Evolutionary conservation across 1,284 basidiomycete species (phyloP), one percentile per base, ranked within the genome.

Genomic region (Sanghuangporus baumii): DNA sequence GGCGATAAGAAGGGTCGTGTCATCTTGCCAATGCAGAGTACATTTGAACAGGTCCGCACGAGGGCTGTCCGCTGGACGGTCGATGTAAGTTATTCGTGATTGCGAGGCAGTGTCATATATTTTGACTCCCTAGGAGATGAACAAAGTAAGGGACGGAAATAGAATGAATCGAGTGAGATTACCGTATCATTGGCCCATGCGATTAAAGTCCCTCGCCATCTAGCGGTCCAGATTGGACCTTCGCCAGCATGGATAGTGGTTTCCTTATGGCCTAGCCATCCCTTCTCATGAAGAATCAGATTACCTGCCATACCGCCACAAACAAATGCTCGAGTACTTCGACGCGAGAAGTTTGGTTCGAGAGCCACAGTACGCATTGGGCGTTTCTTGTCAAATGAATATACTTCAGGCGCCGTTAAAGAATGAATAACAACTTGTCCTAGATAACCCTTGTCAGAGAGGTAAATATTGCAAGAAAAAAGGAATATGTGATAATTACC

Each of bases 151-250:
- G 9, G 9, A 31, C 26, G 16, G 37, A 1, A 8, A 6, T 8
- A n/a, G 18, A 14, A 34, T 18, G 31, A 23, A 4, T 54, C 50
- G 6, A 57, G 55, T 34, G 60, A 18, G 70, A 87, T 68, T 68
- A 93, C 92, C 48, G 88, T 71, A 73, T 99, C 97, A 69, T 95
- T 97, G 1, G 96, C 94, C 97, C 97, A 99, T 0, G 94, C 95
- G 64, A 98, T 94, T 34, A 98, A 79, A 60, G 84, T 84, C 1
- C 87, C 89, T 68, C 86, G 80, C 97, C 97, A 99, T 62, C 89
- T 83, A 4, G 88, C 86, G 41, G 89, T 87, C 94, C 94, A 98
- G 63, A 99, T 93, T 0, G 97, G 93, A 1, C 96, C 97, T 74
- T 99, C 97, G 3, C 91, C 93, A 23, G 84, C 81, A 71, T 97